A percentile compares a stretch with the other conserved stretches of the same genome.
Conservation (phyloP, 164 flowering plant species). For the Macadamia integrifolia region DNA sequence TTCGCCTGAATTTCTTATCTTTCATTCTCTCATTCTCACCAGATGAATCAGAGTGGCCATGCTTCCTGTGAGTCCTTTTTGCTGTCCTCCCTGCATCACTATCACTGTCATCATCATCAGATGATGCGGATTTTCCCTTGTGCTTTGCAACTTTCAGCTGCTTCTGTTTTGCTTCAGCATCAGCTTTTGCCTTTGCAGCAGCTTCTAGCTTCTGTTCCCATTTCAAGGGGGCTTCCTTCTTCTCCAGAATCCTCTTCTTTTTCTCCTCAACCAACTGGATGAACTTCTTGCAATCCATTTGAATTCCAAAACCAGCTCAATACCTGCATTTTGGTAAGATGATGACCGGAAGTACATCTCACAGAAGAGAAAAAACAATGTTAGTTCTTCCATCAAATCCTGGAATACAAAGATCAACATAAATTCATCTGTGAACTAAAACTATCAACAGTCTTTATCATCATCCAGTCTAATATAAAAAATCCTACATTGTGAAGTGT, state of each 20-base stretch:
- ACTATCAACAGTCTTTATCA: no score
- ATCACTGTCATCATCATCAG: slow-evolving; percentile 50
- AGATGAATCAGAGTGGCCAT: slow-evolving; percentile 42
- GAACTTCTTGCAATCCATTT: slow-evolving; percentile 90
- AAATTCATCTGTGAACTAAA: no score
- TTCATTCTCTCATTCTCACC: slow-evolving; percentile 46
- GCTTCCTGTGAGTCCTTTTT: slow-evolving; percentile 55
- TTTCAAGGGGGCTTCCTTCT: slow-evolving; percentile 82
- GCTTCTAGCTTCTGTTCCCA: slow-evolving; percentile 96
- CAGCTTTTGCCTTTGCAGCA: slow-evolving; percentile 75
- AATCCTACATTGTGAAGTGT: no score
- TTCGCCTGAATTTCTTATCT: slow-evolving; percentile 47
- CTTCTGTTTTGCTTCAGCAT: slow-evolving; percentile 62
- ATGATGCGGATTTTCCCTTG: slow-evolving; percentile 52
- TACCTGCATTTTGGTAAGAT: slow-evolving; percentile 87
- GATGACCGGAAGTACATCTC: slow-evolving; percentile 95
- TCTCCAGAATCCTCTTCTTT: slow-evolving; percentile 75
- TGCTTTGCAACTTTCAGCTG: slow-evolving; percentile 50
- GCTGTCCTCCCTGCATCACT: slow-evolving; percentile 30
- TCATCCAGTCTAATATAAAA: no score
- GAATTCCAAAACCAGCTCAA: slow-evolving; percentile 52
- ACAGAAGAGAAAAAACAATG: slow-evolving; percentile 91
- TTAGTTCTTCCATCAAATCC: slow-evolving; percentile 55
- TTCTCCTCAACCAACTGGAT: slow-evolving; percentile 88
- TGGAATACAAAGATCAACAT: background rate